A percentile compares a stretch with the other conserved stretches of the same genome.
phyloP scores from a whole-genome alignment of 768 basidiomycete species.

The Suillus spraguei region DNA sequence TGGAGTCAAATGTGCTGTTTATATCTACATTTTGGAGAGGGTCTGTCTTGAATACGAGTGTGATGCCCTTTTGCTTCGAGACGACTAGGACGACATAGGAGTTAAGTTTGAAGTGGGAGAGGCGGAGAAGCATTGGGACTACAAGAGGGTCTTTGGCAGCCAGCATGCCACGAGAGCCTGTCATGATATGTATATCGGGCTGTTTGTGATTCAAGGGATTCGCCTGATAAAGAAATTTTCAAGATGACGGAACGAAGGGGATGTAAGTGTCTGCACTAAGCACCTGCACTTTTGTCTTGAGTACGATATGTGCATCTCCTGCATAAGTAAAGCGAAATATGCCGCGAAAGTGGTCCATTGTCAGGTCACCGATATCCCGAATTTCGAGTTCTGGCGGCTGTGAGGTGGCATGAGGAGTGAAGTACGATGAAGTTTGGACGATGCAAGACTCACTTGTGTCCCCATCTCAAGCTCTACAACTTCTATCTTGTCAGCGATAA shows the following conservation, averaged over 20 bases:
- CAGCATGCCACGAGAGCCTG: conserved; percentile 83
- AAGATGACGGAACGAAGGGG: conserved; percentile 6
- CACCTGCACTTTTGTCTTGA: conserved; percentile 93
- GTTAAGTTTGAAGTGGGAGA: conserved; percentile 91
- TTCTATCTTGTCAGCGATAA: conserved; percentile 97
- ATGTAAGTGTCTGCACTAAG: conserved; percentile 20
- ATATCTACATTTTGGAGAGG: conserved; percentile 98
- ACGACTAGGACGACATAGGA: conserved; percentile 98
- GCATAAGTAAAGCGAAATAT: conserved; percentile 95
- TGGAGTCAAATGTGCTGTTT: conserved; percentile 96
- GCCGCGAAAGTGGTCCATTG: conserved; percentile 93
- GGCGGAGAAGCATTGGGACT: conserved; percentile 96
- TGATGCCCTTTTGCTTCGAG: conserved; percentile 97
- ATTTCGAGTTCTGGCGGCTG: conserved; percentile 98
- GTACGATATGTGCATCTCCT: conserved; percentile 87
- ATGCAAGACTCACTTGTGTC: conserved; percentile 68
- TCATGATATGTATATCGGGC: conserved; percentile 86
- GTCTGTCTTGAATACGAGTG: conserved; percentile 99
- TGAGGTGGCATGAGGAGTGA: conserved; percentile 14
- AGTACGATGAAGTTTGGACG: neutral
- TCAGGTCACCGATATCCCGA: conserved; percentile 96
- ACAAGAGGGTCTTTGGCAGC: conserved; percentile 94
- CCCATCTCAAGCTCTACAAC: conserved; percentile 99
- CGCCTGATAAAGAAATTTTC: conserved; percentile 52
- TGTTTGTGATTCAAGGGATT: conserved; percentile 95